Conservation (phyloP, 129 eudicot species). For the Flaveria robusta region DNA sequence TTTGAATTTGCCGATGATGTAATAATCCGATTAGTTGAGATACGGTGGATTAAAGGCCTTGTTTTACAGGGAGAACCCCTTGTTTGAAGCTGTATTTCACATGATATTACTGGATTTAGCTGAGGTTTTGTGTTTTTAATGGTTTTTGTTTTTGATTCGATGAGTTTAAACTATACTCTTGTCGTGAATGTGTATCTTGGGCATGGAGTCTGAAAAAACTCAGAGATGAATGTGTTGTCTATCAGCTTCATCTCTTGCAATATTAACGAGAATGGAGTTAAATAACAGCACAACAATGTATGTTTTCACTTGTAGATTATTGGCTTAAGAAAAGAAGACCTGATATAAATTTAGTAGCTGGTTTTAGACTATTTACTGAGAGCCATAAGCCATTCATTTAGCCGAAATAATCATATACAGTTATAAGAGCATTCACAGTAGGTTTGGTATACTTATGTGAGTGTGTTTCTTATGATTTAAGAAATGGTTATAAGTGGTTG, state of each 20-base stretch:
- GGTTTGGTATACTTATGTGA: too few relatives aligned
- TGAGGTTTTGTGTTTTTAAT: neutral
- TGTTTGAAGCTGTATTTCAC: constrained; percentile 31
- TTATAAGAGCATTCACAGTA: too few relatives aligned
- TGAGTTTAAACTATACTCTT: constrained; percentile 27
- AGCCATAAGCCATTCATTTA: too few relatives aligned
- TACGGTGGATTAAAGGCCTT: constrained; percentile 7
- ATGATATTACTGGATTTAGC: constrained; percentile 6
- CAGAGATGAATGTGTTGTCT: constrained; percentile 27
- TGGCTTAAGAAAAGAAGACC: too few relatives aligned
- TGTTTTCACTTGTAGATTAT: too few relatives aligned
- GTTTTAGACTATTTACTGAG: too few relatives aligned
- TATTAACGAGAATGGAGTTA: constrained; percentile 32
- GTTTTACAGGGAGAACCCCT: constrained; percentile 32
- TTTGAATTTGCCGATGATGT: neutral
- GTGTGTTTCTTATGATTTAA: too few relatives aligned
- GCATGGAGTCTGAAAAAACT: constrained; percentile 27
- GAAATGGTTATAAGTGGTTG: too few relatives aligned
- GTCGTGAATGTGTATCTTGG: neutral
- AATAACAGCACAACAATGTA: constrained; percentile 29
- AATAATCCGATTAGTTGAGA: constrained; percentile 5
- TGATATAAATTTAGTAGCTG: too few relatives aligned
- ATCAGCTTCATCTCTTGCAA: constrained; percentile 32
- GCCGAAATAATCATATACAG: too few relatives aligned
- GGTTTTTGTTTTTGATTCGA: neutral